Percentiles rank a stretch among this genome's conserved stretches.
phyloP scores from a whole-genome alignment of 768 basidiomycete genomes.

The Boletus pseudopeckii region DNA sequence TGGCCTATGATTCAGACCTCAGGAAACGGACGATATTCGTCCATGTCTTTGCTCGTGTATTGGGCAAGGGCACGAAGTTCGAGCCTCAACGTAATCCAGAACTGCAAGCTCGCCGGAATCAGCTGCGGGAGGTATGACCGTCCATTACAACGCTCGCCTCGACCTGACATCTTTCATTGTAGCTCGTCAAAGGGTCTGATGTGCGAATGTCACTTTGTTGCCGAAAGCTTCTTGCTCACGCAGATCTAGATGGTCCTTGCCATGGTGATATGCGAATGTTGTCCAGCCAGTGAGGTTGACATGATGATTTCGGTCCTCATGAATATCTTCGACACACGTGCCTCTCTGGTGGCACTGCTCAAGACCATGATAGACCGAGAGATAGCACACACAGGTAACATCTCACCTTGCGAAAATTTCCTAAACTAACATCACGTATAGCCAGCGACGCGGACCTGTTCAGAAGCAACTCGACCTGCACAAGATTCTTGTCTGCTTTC shows the following conservation, averaged over 20 bases:
- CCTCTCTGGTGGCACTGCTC: constrained; percentile 67
- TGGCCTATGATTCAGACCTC: constrained; percentile 72
- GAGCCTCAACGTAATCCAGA: constrained; percentile 54
- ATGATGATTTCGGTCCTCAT: constrained; percentile 82
- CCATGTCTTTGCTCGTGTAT: constrained; percentile 77
- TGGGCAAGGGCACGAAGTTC: constrained; percentile 78
- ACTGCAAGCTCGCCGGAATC: constrained; percentile 45
- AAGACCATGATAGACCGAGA: constrained; percentile 86
- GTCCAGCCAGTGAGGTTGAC: constrained; percentile 75
- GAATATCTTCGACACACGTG: constrained; percentile 79
- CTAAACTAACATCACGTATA: constrained; percentile 29
- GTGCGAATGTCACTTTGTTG: constrained; percentile 38
- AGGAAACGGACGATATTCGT: constrained; percentile 77
- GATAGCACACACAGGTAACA: constrained; percentile 67
- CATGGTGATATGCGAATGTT: constrained; percentile 84
- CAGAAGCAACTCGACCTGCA: constrained; percentile 83
- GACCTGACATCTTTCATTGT: constrained; percentile 3
- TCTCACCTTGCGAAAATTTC: neutral
- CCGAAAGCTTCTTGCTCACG: constrained; percentile 7
- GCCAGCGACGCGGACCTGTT: constrained; percentile 82
- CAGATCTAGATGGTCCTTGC: constrained; percentile 64
- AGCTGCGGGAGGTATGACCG: constrained; percentile 55
- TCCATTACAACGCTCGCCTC: neutral
- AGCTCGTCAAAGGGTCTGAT: constrained; percentile 75
- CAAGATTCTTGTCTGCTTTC: constrained; percentile 82